phyloP scores from a whole-genome alignment of 2,329 filamentous ascomycete genomes.

The Pseudogymnoascus sp. region DNA sequence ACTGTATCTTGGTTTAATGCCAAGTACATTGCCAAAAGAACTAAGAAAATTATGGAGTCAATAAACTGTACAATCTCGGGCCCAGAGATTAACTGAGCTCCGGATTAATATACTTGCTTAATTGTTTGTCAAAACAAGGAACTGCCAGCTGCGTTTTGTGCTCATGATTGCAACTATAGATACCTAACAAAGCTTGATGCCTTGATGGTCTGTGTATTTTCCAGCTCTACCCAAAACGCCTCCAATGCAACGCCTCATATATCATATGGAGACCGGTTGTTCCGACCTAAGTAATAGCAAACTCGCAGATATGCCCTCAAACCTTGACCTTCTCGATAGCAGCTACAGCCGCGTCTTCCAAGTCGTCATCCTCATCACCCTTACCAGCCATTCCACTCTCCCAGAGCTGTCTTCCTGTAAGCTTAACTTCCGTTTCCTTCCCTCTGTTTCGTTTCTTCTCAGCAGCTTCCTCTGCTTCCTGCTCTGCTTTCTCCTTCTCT shows the following conservation, averaged over 20 bases:
- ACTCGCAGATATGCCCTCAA: constrained; percentile 32
- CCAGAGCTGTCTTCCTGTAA: constrained; percentile 72
- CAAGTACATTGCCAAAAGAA: not conserved
- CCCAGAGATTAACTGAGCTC: not conserved
- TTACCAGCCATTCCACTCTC: constrained; percentile 64
- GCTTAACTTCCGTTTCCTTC: constrained; percentile 62
- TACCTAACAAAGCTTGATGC: not conserved
- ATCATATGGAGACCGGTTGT: not conserved
- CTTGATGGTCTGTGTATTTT: not conserved
- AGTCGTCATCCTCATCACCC: constrained; percentile 58
- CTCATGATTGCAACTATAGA: constrained; percentile 8
- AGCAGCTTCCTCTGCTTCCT: constrained; percentile 68
- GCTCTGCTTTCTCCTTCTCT: constrained; percentile 57
- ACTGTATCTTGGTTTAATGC: not conserved
- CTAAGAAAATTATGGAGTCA: not conserved
- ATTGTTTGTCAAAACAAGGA: not conserved
- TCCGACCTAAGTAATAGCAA: constrained; percentile 12
- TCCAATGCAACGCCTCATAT: constrained; percentile 23
- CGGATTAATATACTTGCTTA: not conserved
- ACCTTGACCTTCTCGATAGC: constrained; percentile 67
- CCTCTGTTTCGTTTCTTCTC: constrained; percentile 72
- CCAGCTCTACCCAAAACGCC: constrained; percentile 17
- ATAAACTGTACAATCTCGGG: not conserved
- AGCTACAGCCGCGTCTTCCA: constrained; percentile 46
- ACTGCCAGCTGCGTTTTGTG: not conserved